Evolutionary conservation across 2,329 filamentous ascomycete genomes (phyloP), one percentile per base, ranked within the genome.

Genomic region (Tolypocladium sp.): DNA sequence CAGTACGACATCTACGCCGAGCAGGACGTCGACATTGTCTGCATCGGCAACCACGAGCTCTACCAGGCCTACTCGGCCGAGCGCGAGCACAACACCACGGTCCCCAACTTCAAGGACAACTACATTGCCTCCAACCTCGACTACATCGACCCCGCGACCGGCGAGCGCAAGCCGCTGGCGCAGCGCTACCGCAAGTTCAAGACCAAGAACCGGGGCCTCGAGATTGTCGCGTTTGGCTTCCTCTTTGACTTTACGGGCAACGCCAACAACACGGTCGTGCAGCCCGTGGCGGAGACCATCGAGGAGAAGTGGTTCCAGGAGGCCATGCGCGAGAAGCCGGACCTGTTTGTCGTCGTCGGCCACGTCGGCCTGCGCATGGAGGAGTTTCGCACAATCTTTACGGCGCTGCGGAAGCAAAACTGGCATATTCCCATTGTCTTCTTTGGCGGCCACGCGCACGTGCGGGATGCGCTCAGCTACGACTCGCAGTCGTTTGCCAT

Each of bases 51-150:
- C 68, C 94, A 99, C 76, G 94, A 99, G 76, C 82, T 99, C 15
- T 99, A 99, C 78, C 85, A 91, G 66, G 77, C 82, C 59, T 87
- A 87, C 62, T 90, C 92, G 0, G 89, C 91, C 25, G 83, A 89
- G 57, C 82, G 86, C 61, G 94, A 97, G 71, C 90, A 89, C 69
- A 79, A 85, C 58, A 83, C 84, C 58, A 96, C 91, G 0, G 89
- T 96, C 1, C 91, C 91, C 2, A 89, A 91, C 69, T 97, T 91
- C 74, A 83, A 83, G 58, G 83, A 86, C 42, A 87, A 82, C 60
- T 97, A 97, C 66, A 77, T 97, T 25, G 90, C 93, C 13, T 97
- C 92, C 1, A 99, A 99, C 66, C 81, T 99, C 38, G 92, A 99
- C 68, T 96, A 96, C 61, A 81, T 89, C 61, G 85, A 92, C 63